Evolutionary conservation across 2,329 filamentous ascomycete species (phyloP).

Genomic region (Pestalotiopsis fici): DNA sequence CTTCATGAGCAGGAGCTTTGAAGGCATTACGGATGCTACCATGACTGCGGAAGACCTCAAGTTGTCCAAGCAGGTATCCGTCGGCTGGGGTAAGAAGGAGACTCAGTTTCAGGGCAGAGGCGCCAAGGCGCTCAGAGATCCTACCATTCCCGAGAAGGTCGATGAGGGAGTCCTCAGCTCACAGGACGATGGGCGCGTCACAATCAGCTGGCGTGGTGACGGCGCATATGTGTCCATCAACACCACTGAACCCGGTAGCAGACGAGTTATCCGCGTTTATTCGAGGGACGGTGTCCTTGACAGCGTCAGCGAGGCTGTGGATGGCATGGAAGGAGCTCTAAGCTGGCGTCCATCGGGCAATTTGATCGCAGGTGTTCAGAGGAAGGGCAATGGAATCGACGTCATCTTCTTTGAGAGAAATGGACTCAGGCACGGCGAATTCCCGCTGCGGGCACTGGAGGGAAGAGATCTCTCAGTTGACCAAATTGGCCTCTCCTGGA

Average conservation of each 20-base stretch:
- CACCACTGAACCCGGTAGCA: slow-evolving; percentile 65
- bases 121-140: slow-evolving; percentile 83
- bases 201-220: slow-evolving; percentile 92
- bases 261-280: slow-evolving; percentile 86
- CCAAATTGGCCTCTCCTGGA: slow-evolving; percentile 77
- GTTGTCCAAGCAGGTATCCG: slow-evolving; percentile 90
- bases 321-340: slow-evolving; percentile 81
- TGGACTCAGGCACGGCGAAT: slow-evolving; percentile 94
- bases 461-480: slow-evolving; percentile 56
- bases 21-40: slow-evolving; percentile 74
- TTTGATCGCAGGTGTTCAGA: slow-evolving; percentile 82
- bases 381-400: slow-evolving; percentile 68
- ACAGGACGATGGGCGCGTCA: slow-evolving; percentile 70
- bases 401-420: slow-evolving; percentile 97
- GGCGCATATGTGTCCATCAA: slow-evolving; percentile 90
- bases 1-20: slow-evolving; percentile 92
- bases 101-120: slow-evolving; percentile 96
- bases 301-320: slow-evolving; percentile 91
- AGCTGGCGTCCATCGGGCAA: slow-evolving; percentile 94
- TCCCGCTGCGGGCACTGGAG: slow-evolving; percentile 71
- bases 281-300: slow-evolving; percentile 88
- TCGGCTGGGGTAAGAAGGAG: slow-evolving; percentile 97
- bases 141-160: slow-evolving; percentile 89
- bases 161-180: slow-evolving; percentile 78
- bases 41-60: slow-evolving; percentile 78